Conservation (phyloP, 2,329 filamentous ascomycete species). For the Claviceps africana region DNA sequence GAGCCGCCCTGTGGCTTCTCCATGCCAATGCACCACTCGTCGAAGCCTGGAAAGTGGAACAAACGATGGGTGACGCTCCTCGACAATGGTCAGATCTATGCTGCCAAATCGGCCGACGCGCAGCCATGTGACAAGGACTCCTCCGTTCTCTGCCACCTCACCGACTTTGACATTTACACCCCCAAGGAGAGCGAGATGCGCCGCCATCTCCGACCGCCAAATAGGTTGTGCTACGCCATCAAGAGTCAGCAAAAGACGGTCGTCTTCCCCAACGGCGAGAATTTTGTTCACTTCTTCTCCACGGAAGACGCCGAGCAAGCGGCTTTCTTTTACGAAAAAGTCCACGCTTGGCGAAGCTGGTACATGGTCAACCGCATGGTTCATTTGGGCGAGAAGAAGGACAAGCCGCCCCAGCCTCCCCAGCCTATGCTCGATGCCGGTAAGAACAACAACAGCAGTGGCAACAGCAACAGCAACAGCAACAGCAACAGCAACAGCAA, state of each 20-base stretch:
- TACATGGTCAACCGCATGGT: constrained; percentile 64
- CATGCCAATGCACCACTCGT: constrained; percentile 66
- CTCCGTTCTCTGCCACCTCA: constrained; percentile 64
- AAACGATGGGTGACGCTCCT: constrained; percentile 69
- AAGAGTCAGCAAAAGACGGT: constrained; percentile 84
- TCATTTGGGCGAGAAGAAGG: constrained; percentile 26
- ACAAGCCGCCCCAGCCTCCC: constrained; percentile 12
- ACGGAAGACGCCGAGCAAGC: constrained; percentile 58
- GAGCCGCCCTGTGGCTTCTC: constrained; percentile 51
- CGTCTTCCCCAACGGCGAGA: constrained; percentile 68
- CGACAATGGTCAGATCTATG: constrained; percentile 55
- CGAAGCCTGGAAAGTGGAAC: constrained; percentile 73
- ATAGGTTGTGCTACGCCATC: constrained; percentile 72
- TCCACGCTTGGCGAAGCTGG: constrained; percentile 84
- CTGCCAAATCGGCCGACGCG: constrained; percentile 56
- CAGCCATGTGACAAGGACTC: constrained; percentile 50
- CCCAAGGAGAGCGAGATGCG: constrained; percentile 54
- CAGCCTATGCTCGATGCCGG: constrained; percentile 5
- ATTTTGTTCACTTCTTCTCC: constrained; percentile 86
- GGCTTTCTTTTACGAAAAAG: constrained; percentile 51
- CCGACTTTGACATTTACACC: constrained; percentile 83
- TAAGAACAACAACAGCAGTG: neutral
- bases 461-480: neutral
- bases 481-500: neutral
- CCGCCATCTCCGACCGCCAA: constrained; percentile 67